Conservation (phyloP, 2,329 filamentous ascomycete genomes). For the Pezicula radicicola region DNA sequence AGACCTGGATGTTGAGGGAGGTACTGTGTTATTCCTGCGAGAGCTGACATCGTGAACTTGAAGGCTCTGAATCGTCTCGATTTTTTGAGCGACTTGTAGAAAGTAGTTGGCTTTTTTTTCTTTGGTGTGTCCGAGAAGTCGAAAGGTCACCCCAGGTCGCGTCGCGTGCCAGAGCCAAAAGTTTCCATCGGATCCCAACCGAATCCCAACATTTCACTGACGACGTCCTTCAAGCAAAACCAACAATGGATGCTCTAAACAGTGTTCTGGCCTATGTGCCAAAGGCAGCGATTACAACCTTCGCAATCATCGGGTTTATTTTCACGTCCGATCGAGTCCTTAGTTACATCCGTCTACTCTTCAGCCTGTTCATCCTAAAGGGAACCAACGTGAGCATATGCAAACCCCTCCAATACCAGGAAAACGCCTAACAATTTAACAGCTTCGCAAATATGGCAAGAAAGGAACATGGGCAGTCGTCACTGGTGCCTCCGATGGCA, state of each 20-base stretch:
- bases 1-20: conserved; percentile 39
- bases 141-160: not conserved
- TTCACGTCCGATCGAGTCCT: conserved; percentile 54
- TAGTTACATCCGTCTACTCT: conserved; percentile 57
- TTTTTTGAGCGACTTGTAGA: not conserved
- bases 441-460: conserved; percentile 88
- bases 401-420: not conserved
- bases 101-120: not conserved
- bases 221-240: not conserved
- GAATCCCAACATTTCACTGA: not conserved
- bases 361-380: conserved; percentile 66
- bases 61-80: too few species aligned
- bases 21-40: conserved; percentile 17
- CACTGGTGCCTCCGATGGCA: conserved; percentile 92
- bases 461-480: conserved; percentile 93
- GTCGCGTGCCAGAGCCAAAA: not conserved
- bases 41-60: conserved; percentile 3
- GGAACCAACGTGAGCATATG: conserved; percentile 53
- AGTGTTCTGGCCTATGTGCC: conserved; percentile 15
- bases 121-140: not conserved
- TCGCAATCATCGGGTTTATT: conserved; percentile 54
- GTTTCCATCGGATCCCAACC: conserved; percentile 23
- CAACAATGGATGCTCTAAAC: conserved; percentile 12
- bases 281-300: conserved; percentile 16
- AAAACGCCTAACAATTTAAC: conserved; percentile 8